A percentile compares a stretch with the other conserved stretches of the same genome.
Conservation (phyloP, 2,329 filamentous ascomycete species). For the Trichophyton schoenleinii region DNA sequence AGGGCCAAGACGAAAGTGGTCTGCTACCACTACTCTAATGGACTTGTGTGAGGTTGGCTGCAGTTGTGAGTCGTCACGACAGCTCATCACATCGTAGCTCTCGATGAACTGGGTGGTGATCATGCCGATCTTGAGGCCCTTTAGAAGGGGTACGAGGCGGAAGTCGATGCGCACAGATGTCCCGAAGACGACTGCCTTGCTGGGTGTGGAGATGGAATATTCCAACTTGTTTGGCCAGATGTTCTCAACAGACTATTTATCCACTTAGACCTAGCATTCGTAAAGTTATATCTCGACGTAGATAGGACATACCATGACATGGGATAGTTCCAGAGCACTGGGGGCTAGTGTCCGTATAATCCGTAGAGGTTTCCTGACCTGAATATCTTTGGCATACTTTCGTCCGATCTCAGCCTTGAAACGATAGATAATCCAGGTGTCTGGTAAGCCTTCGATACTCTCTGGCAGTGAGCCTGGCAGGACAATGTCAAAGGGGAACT, state of each 20-base stretch:
- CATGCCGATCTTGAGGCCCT: conserved; percentile 74
- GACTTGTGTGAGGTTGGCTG: conserved; percentile 43
- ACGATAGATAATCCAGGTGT: conserved; percentile 79
- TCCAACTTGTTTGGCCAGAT: conserved; percentile 97
- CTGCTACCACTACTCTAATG: conserved; percentile 52
- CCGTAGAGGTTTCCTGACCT: conserved; percentile 64
- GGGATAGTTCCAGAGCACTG: conserved; percentile 62
- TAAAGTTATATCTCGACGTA: not conserved
- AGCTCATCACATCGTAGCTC: conserved; percentile 52
- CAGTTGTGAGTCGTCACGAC: conserved; percentile 34
- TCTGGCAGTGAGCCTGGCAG: conserved; percentile 61
- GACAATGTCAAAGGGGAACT: conserved; percentile 66
- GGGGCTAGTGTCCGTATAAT: conserved; percentile 67
- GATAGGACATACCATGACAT: conserved; percentile 56
- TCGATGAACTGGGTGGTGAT: conserved; percentile 73
- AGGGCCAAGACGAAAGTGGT: conserved; percentile 58
- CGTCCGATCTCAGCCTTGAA: conserved; percentile 85
- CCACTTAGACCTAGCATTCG: not conserved
- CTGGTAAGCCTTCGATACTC: conserved; percentile 77
- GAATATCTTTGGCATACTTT: conserved; percentile 77
- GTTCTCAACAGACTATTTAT: conserved; percentile 60
- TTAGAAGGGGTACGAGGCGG: conserved; percentile 73
- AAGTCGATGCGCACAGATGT: conserved; percentile 76
- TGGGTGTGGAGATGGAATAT: conserved; percentile 85
- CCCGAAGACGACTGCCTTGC: conserved; percentile 88